Evolutionary conservation across 2,329 filamentous ascomycete genomes (phyloP).

Genomic region (Diaporthe ampelina): DNA sequence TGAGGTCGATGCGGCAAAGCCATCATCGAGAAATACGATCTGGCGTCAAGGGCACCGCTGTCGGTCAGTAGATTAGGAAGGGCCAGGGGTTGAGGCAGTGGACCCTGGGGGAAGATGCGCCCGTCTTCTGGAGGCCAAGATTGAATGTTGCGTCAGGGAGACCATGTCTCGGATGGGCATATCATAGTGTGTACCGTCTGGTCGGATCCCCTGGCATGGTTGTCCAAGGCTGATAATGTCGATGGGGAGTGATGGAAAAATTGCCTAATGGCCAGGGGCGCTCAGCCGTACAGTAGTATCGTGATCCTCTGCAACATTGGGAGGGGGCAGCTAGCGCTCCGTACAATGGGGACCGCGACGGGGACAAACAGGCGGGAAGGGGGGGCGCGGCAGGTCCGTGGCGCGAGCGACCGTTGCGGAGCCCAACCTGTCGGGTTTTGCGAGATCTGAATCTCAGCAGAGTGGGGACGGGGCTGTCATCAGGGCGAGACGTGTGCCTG

Average conservation of each 20-base stretch:
- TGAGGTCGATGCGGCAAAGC: constrained; percentile 18
- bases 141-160: constrained; percentile 9
- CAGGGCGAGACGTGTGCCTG: constrained; percentile 26
- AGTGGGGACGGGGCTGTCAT: constrained; percentile 17
- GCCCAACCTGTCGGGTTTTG: constrained; percentile 37
- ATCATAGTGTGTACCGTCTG: neutral
- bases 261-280: neutral
- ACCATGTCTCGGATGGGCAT: constrained; percentile 20
- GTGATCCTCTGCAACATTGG: constrained; percentile 19
- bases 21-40: constrained; percentile 27
- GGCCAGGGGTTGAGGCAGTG: neutral
- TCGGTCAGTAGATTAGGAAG: constrained; percentile 7
- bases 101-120: constrained; percentile 6
- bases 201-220: constrained; percentile 15
- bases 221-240: neutral
- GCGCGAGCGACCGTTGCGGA: constrained; percentile 37
- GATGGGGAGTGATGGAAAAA: no score
- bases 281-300: constrained; percentile 25
- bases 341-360: constrained; percentile 12
- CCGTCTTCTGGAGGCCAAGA: neutral
- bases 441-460: constrained; percentile 38
- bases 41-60: constrained; percentile 16
- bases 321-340: neutral
- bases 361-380: constrained; percentile 2
- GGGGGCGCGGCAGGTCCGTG: constrained; percentile 34